Evolutionary conservation across 1,139 yeast species (phyloP).

Genomic region (Blastobotrys malaysiensis): DNA sequence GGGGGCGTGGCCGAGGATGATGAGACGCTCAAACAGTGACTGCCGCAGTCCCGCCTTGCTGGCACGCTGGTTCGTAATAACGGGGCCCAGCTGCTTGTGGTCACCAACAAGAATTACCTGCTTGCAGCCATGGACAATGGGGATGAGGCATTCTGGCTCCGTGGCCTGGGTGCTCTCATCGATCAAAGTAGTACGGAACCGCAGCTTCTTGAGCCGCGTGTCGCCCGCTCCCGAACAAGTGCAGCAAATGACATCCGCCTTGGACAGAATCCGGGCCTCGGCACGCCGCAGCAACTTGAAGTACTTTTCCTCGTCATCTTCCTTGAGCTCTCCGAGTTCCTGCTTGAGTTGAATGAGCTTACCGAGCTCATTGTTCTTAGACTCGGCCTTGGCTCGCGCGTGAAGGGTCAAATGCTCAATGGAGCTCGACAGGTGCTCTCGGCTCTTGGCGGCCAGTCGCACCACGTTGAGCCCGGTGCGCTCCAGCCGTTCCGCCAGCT

Average conservation of each 20-base stretch:
- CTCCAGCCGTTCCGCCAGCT: constrained; percentile 68
- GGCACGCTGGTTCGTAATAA: constrained; percentile 71
- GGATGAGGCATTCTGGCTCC: constrained; percentile 87
- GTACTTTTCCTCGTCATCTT: constrained; percentile 46
- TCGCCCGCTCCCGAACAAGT: constrained; percentile 95
- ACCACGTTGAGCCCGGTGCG: constrained; percentile 68
- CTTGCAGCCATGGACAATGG: constrained; percentile 82
- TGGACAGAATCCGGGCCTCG: constrained; percentile 47
- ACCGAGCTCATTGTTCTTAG: constrained; percentile 46
- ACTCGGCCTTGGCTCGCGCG: constrained; percentile 32
- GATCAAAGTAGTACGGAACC: constrained; percentile 72
- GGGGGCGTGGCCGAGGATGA: constrained; percentile 80
- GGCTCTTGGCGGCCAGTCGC: constrained; percentile 65
- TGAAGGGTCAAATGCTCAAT: constrained; percentile 27
- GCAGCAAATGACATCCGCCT: constrained; percentile 80
- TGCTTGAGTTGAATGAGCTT: constrained; percentile 54
- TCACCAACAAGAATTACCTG: constrained; percentile 91
- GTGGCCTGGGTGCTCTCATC: constrained; percentile 95
- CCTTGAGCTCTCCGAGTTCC: constrained; percentile 67
- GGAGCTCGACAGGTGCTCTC: constrained; percentile 43
- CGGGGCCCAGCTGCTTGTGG: constrained; percentile 93
- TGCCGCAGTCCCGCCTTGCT: constrained; percentile 82
- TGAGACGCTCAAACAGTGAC: constrained; percentile 79
- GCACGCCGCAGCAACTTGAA: constrained; percentile 40
- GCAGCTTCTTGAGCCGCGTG: constrained; percentile 45